A percentile compares a stretch with the other conserved stretches of the same genome.
Conservation (phyloP, 495 filamentous ascomycete genomes). For the Xylaria palmicola region DNA sequence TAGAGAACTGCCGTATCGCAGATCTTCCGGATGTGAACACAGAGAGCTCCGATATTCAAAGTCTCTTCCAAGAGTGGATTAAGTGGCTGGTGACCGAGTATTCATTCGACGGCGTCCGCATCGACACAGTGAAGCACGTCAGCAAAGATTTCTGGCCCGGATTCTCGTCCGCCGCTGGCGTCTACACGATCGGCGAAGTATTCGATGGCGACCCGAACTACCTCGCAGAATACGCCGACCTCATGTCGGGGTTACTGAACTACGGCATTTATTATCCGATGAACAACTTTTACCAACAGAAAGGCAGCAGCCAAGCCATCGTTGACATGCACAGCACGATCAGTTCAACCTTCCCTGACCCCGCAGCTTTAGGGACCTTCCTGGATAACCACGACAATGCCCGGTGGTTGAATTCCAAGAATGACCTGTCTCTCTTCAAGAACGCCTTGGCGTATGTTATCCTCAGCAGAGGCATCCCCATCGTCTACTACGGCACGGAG, state of each 20-base stretch:
- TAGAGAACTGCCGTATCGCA: conserved; percentile 65
- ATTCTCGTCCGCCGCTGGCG: conserved; percentile 64
- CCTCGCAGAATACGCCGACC: conserved; percentile 64
- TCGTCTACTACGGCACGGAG: conserved; percentile 62
- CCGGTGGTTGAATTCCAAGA: conserved; percentile 60
- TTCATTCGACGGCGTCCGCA: conserved; percentile 72
- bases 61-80: conserved; percentile 67
- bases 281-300: conserved; percentile 59
- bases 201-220: conserved; percentile 59
- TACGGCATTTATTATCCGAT: conserved; percentile 57
- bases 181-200: conserved; percentile 72
- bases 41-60: conserved; percentile 53
- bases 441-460: conserved; percentile 72
- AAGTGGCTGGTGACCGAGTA: conserved; percentile 63
- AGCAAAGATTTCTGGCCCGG: conserved; percentile 66
- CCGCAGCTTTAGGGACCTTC: conserved; percentile 57
- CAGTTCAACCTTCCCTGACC: conserved; percentile 40
- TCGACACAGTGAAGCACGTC: conserved; percentile 75
- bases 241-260: conserved; percentile 65
- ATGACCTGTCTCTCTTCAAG: conserved; percentile 58
- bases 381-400: conserved; percentile 77
- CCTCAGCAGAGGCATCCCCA: conserved; percentile 54
- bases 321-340: conserved; percentile 59
- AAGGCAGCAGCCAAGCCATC: conserved; percentile 57
- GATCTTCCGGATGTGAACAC: conserved; percentile 71